phyloP scores from a whole-genome alignment of 78 protist genomes.

The Speleostelium caveatum region DNA sequence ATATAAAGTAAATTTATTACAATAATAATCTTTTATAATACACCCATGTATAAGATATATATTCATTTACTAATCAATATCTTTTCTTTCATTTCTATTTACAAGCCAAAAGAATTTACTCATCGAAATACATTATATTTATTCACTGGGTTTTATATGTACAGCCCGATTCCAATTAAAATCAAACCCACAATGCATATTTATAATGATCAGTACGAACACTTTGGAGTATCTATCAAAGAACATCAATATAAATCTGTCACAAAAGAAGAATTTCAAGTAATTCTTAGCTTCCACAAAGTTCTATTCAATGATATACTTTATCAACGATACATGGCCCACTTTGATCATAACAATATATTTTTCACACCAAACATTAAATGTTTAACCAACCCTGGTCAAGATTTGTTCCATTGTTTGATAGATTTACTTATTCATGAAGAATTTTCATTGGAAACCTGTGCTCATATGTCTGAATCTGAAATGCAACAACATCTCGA shows the following conservation, averaged over 20 bases:
- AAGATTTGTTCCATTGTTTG: not conserved
- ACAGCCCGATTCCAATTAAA: not conserved
- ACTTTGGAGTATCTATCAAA: not conserved
- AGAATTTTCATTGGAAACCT: not conserved
- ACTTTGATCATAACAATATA: not conserved
- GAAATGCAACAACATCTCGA: slow-evolving; percentile 10
- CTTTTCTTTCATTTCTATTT: too few relatives aligned
- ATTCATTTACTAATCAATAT: too few relatives aligned
- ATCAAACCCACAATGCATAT: not conserved
- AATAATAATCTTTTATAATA: too few relatives aligned
- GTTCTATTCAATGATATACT: slow-evolving; percentile 6
- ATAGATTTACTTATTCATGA: slow-evolving; percentile 37
- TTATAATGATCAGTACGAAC: not conserved
- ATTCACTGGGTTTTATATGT: not conserved
- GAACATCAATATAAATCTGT: not conserved
- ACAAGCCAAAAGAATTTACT: not conserved
- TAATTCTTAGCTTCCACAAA: slow-evolving; percentile 29
- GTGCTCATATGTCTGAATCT: too few relatives aligned
- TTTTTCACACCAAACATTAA: slow-evolving; percentile 19
- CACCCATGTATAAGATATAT: too few relatives aligned
- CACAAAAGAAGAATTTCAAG: slow-evolving; percentile 14
- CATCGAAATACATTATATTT: not conserved
- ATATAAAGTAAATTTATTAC: too few relatives aligned
- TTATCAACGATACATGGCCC: slow-evolving; percentile 10
- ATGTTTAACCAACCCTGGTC: slow-evolving; percentile 17